Percentiles rank a stretch among this genome's conserved stretches.
These are phyloP conservation scores for Polytrichum formosum DNA, from an alignment of 225 moss, liverwort and hornwort species.

Conservation along the genomic window DNA sequence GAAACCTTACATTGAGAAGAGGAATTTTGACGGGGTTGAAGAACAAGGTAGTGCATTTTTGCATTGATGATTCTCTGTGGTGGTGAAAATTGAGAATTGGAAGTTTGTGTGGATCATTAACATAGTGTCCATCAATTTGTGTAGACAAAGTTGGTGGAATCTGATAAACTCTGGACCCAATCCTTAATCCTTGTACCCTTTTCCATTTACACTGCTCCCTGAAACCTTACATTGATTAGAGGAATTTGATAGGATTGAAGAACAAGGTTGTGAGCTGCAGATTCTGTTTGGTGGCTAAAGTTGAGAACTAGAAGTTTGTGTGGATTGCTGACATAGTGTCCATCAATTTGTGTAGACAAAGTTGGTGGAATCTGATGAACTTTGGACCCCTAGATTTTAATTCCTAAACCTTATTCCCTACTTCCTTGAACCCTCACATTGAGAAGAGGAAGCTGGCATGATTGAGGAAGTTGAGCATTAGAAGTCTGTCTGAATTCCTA, in stretches of 20 bases:
- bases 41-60: background rate
- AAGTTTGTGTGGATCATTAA: background rate
- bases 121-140: no score
- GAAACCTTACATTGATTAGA: background rate
- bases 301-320: background rate
- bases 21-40: background rate
- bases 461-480: background rate
- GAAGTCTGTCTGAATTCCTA: background rate
- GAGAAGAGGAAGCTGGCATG: background rate
- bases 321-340: background rate
- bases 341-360: no score
- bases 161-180: background rate
- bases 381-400: background rate
- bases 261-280: background rate
- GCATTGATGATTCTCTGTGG: background rate
- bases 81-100: background rate
- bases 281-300: background rate
- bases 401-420: background rate
- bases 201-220: background rate
- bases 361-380: no score
- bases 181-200: background rate
- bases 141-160: no score
- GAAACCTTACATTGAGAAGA: background rate
- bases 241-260: background rate
- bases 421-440: no score